Base-by-base conservation (phyloP, 805 yeast species). In the Helenozyma baotianmanensis region DNA sequence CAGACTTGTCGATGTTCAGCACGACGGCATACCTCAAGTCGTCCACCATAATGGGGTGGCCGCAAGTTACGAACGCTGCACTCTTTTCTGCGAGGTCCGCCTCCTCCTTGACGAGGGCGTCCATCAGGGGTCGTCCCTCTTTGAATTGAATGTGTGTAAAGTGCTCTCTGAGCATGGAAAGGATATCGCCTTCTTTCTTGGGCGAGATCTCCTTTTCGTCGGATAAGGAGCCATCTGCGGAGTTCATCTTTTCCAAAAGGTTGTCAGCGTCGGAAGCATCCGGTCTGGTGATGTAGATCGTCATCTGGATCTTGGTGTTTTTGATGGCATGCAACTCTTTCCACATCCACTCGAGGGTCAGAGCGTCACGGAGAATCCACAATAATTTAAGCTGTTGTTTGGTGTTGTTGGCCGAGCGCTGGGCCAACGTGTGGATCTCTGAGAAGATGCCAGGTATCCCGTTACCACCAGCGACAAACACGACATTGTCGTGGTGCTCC, bases 381-480 rank as follows among this genome's bases (percentile, higher is more conserved):
- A 36, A 19, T 27, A 47, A 34, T 32, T 39, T 39, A 18, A 45
- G 32, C 17, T 26, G 29, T 19, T 37, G 42, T 9, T 25, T 32
- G 4, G 23, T 40, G 29, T 56, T 48, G 17, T 40, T 25, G 8
- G 31, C 35, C 2, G 56, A 43, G 16, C 47, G 51, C 11, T 23
- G 27, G 4, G 60, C 59, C 38, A 60, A 42, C 38, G 55, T 55
- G 33, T 48, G 38, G 23, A 65, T 68, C 43, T 68, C 70, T 11
- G 66, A 62, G 28, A 62, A 57, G 16, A 69, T 58, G n/a, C 78
- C 84, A 0, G 90, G 80, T 33, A 83, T 65, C 34, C 92, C 94
- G 35, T 78, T 77, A 21, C 92, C 90, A 27, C 87, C 89, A 5
- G 89, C 82, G 17, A 82, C 45, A 26, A 80, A 67, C 5, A 81